Conservation (phyloP, 495 filamentous ascomycete genomes). For the Pseudevernia furfuracea region DNA sequence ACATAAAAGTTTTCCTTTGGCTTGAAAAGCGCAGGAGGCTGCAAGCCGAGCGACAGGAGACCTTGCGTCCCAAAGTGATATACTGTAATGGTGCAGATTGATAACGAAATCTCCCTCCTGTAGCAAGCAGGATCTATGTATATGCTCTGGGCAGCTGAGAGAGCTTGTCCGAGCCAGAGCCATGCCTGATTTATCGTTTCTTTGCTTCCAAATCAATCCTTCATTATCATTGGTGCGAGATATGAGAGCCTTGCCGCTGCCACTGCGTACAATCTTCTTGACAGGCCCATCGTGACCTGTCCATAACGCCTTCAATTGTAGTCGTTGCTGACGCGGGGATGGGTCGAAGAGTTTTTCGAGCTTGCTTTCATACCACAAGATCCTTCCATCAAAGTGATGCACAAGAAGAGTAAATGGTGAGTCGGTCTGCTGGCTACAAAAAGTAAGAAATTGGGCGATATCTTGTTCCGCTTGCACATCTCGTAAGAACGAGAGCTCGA, state of each 20-base stretch:
- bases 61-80: slow-evolving; percentile 77
- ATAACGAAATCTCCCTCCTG: slow-evolving; percentile 69
- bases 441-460: slow-evolving; percentile 66
- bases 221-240: slow-evolving; percentile 75
- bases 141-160: slow-evolving; percentile 63
- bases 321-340: slow-evolving; percentile 54
- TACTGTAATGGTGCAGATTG: slow-evolving; percentile 66
- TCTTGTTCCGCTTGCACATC: slow-evolving; percentile 38
- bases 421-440: slow-evolving; percentile 51
- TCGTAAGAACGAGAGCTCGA: slow-evolving; percentile 59
- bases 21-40: slow-evolving; percentile 50
- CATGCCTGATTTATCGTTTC: slow-evolving; percentile 35
- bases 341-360: slow-evolving; percentile 79
- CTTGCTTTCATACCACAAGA: slow-evolving; percentile 72
- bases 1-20: slow-evolving; percentile 70
- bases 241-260: slow-evolving; percentile 67
- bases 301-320: slow-evolving; percentile 57
- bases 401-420: slow-evolving; percentile 67
- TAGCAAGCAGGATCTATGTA: slow-evolving; percentile 74
- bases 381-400: slow-evolving; percentile 78
- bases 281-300: slow-evolving; percentile 77
- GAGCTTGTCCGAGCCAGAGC: slow-evolving; percentile 59
- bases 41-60: slow-evolving; percentile 47
- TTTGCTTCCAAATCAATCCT: slow-evolving; percentile 77
- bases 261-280: slow-evolving; percentile 78